A percentile compares a stretch with the other conserved stretches of the same genome.
Conservation (phyloP, 768 basidiomycete genomes). For the Macrocybe gigantea region DNA sequence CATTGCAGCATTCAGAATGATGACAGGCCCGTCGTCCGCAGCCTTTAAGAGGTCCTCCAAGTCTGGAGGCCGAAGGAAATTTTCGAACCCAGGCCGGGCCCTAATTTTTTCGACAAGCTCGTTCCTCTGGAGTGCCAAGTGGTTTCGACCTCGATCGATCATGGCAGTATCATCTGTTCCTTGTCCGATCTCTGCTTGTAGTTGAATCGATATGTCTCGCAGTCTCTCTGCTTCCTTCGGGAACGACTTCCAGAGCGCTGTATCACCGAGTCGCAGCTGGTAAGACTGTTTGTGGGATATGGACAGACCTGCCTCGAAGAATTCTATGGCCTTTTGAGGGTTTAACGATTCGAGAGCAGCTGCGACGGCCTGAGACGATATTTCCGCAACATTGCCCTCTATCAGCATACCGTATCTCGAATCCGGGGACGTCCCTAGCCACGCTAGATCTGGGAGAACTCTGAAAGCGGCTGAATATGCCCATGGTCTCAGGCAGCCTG, state of each 20-base stretch:
- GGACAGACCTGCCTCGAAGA: conserved; percentile 8
- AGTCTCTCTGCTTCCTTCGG: conserved; percentile 2
- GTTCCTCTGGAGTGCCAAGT: conserved; percentile 4
- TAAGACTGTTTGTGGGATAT: conserved; percentile 3
- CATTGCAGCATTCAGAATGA: conserved; percentile 9
- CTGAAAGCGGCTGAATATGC: conserved; percentile 6
- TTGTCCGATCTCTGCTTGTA: neutral
- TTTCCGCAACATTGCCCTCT: neutral
- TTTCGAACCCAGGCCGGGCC: conserved; percentile 6
- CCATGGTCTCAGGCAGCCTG: conserved; percentile 1
- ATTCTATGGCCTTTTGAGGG: conserved; percentile 8
- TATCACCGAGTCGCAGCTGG: conserved; percentile 1
- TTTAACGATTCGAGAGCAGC: conserved; percentile 5
- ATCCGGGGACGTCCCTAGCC: conserved; percentile 4
- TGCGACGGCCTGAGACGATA: conserved; percentile 5
- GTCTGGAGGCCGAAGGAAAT: conserved; percentile 5
- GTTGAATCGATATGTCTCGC: conserved; percentile 1
- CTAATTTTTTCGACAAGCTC: conserved; percentile 8
- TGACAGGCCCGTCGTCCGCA: conserved; percentile 10
- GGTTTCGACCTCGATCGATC: neutral
- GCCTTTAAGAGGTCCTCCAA: conserved; percentile 5
- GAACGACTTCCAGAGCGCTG: neutral
- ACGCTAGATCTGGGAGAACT: conserved; percentile 3
- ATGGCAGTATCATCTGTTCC: neutral
- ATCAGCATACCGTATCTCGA: conserved; percentile 3